Percentiles rank a stretch among this genome's conserved stretches.
These are phyloP conservation scores for Lactifluus rugatus DNA, from an alignment of 768 basidiomycete species.

Conservation along the genomic window DNA sequence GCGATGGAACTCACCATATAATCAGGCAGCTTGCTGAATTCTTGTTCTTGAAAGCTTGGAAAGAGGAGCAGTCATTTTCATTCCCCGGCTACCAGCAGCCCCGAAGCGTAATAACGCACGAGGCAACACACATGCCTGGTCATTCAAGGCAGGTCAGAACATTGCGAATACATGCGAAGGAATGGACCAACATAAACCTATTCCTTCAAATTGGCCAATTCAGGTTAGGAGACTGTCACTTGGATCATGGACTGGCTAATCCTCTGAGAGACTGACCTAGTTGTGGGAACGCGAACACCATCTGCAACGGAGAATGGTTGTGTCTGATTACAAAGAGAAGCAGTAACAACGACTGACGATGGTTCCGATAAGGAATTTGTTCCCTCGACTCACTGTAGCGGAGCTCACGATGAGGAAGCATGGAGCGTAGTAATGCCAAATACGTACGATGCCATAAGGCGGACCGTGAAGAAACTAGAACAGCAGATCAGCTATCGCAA, in stretches of 20 bases:
- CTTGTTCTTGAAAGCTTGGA: background rate
- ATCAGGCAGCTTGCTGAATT: background rate
- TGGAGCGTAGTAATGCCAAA: background rate
- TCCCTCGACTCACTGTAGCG: background rate
- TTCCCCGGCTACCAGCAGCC: background rate
- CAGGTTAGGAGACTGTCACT: background rate
- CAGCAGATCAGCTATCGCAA: background rate
- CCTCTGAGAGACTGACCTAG: background rate
- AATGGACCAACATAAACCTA: background rate
- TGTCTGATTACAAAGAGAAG: background rate
- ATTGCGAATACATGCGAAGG: background rate
- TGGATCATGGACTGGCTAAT: background rate
- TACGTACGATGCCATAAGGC: conserved; percentile 8
- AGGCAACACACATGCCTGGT: background rate
- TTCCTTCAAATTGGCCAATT: background rate
- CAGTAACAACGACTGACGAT: background rate
- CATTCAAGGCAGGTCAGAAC: background rate
- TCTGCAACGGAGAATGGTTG: background rate
- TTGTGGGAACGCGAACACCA: background rate
- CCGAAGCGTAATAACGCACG: background rate
- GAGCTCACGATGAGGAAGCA: background rate
- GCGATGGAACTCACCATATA: background rate
- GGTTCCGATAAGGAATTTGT: background rate
- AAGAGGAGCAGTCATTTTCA: background rate
- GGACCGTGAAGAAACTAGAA: conserved; percentile 5